Evolutionary conservation across 768 basidiomycete genomes (phyloP).

Genomic region (Boletus pseudopeckii): DNA sequence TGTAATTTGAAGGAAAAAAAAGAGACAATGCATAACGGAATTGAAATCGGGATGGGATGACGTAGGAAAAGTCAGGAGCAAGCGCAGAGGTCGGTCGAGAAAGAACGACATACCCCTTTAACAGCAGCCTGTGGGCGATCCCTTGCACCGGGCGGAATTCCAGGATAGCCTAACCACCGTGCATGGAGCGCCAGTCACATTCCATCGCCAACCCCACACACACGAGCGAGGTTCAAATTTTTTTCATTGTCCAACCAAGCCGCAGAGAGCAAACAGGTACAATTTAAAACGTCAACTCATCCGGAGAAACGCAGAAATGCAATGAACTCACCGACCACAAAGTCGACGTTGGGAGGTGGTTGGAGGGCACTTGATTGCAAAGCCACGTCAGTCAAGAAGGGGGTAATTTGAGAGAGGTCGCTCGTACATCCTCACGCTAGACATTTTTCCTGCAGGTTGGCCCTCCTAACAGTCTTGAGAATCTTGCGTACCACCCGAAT

Average conservation of each 20-base stretch:
- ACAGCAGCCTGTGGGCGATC: slow-evolving; percentile 82
- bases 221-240: neutral
- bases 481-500: slow-evolving; percentile 2
- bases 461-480: neutral
- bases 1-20: neutral
- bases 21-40: neutral
- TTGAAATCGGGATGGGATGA: neutral
- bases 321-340: slow-evolving; percentile 64
- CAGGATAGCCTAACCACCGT: slow-evolving; percentile 72
- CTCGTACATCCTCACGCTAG: slow-evolving; percentile 45
- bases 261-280: neutral
- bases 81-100: neutral
- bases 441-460: slow-evolving; percentile 29
- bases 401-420: neutral
- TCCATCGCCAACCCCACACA: slow-evolving; percentile 1
- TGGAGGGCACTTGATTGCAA: slow-evolving; percentile 61
- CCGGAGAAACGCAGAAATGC: neutral
- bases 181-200: slow-evolving; percentile 8
- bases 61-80: slow-evolving; percentile 4
- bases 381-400: slow-evolving; percentile 4
- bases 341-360: slow-evolving; percentile 86
- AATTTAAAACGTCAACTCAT: slow-evolving; percentile 1
- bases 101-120: slow-evolving; percentile 63
- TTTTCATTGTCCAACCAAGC: neutral
- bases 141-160: slow-evolving; percentile 74